Evolutionary conservation across 352 stramenopile genomes (phyloP), one percentile per base, ranked within the genome.

Genomic region (Phytopythium litorale): DNA sequence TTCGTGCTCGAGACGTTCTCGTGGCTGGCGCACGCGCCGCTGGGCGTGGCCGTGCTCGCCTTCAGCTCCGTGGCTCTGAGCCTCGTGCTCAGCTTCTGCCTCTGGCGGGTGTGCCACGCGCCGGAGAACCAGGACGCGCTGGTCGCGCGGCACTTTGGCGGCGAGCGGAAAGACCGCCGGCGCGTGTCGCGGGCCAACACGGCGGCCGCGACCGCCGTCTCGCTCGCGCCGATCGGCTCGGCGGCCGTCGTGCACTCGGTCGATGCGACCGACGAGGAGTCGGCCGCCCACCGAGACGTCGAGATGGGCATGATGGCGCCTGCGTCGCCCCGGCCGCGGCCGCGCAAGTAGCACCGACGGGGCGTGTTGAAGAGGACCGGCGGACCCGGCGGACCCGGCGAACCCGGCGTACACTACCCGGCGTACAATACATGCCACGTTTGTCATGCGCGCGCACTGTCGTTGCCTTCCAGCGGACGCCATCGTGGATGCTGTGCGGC

Each of bases 101-200:
- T 81, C 16, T 89, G 77, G 71, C 78, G 79, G n/a, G 52, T 86
- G 16, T 78, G 62, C 30, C 71, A 72, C 54, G 76, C 82, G 4
- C 82, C 82, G 0, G 82, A 91, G 51, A 88, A 91, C 59, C 81
- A 86, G 50, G 81, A 91, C 65, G 76, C 74, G 28, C 64, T 79
- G 35, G 70, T 74, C 23, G 30, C 64, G 42, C 57, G 42, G 0
- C 54, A 70, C 54, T 73, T 73, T 59, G 63, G 63, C 28, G 19
- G 33, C 15, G 28, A 33, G 23, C 19, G n/a, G 1, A 32, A 49
- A 15, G n/a, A 4, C 7, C 3, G 28, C 28, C 28, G 19, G 9
- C 7, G 35, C 9, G 1, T 8, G 35, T 21, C 53, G 23, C 21
- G 21, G 18, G 8, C 37, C 37, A 30, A 30, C 2, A 42, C 18